Conservation (phyloP, 352 stramenopile species). For the Achlya hypogyna region DNA sequence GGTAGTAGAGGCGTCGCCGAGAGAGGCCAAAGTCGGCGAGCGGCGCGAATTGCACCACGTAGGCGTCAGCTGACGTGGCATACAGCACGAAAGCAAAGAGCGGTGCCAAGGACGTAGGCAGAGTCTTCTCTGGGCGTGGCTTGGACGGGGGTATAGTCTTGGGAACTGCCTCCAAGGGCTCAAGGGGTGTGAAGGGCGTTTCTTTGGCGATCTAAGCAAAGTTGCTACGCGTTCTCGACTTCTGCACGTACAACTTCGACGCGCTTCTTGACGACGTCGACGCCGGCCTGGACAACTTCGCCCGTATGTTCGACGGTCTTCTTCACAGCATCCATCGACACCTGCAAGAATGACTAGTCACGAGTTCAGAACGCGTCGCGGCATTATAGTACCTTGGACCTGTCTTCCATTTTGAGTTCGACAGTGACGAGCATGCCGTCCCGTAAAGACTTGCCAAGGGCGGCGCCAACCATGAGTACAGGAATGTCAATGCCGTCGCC, state of each 20-base stretch:
- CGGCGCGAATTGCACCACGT: conserved; percentile 44
- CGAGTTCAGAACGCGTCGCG: neutral
- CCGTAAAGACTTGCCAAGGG: neutral
- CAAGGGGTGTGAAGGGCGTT: neutral
- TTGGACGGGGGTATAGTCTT: neutral
- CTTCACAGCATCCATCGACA: conserved; percentile 10
- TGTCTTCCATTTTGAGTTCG: conserved; percentile 12
- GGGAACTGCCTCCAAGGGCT: neutral
- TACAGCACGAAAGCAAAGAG: conserved; percentile 67
- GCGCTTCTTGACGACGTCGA: conserved; percentile 19
- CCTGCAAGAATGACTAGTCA: conserved; percentile 12
- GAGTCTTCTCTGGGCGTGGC: neutral
- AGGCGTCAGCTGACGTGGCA: conserved; percentile 33
- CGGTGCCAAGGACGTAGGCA: no score
- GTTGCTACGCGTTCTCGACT: neutral
- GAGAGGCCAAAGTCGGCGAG: conserved; percentile 52
- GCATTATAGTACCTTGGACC: neutral
- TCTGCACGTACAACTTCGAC: conserved; percentile 6
- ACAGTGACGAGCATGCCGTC: neutral
- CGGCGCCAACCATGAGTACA: conserved; percentile 17
- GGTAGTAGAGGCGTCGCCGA: conserved; percentile 32
- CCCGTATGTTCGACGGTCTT: conserved; percentile 15
- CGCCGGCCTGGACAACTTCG: conserved; percentile 13
- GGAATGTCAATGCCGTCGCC: conserved; percentile 13
- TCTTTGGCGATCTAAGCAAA: neutral